Evolutionary conservation across 192 early-diverging fungal species (phyloP).

Genomic region (Gonapodya prolifera): DNA sequence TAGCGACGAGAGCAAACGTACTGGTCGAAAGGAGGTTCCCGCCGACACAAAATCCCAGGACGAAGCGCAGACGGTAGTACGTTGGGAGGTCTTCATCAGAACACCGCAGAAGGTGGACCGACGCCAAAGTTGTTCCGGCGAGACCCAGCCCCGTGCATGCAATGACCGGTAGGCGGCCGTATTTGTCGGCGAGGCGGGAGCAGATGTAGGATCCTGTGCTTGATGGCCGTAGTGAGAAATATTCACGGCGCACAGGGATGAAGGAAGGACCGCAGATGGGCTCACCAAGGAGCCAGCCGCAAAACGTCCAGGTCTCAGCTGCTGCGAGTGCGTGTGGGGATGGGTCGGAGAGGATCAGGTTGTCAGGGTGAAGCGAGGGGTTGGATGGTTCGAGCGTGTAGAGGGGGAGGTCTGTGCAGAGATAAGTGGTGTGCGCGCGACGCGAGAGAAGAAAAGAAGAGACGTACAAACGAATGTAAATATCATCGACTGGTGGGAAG

Average conservation of each 20-base stretch:
- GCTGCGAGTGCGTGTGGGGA: background rate
- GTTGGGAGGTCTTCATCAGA: background rate
- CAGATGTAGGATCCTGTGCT: background rate
- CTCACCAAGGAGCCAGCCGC: background rate
- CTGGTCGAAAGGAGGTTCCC: background rate
- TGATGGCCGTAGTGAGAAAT: background rate
- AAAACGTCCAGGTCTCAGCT: background rate
- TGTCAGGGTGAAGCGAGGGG: background rate
- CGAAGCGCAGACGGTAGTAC: background rate
- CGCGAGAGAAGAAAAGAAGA: background rate
- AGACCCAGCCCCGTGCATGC: background rate
- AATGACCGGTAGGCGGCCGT: background rate
- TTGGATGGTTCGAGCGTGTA: background rate
- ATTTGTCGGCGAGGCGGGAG: background rate
- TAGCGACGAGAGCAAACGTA: background rate
- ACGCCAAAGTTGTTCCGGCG: background rate
- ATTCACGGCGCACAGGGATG: background rate
- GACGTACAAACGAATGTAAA: background rate
- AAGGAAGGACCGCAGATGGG: background rate
- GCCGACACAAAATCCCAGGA: background rate
- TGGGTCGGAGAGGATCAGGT: background rate
- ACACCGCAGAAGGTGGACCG: background rate
- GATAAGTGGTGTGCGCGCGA: background rate
- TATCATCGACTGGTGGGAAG: background rate
- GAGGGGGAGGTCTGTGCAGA: background rate